These are phyloP conservation scores for Penicillium sp. DNA, from an alignment of 2,329 filamentous ascomycete species.

Conservation along the genomic window DNA sequence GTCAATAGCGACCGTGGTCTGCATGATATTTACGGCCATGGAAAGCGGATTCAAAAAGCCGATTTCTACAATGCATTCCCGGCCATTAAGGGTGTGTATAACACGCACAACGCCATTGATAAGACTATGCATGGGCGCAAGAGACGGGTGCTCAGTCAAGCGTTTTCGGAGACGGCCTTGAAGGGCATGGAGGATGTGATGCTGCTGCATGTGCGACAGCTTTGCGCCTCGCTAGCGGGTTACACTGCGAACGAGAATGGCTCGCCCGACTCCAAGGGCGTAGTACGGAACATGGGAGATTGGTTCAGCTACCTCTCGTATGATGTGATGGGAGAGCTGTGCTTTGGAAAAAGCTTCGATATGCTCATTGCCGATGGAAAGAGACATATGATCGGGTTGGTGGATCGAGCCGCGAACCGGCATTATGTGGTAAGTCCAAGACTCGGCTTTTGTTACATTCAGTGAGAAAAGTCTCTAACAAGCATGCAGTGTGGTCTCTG, in stretches of 20 bases:
- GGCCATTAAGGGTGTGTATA: slow-evolving; percentile 63
- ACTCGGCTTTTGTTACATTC: neutral
- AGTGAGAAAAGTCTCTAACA: neutral
- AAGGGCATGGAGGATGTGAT: slow-evolving; percentile 70
- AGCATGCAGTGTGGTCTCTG: slow-evolving; percentile 65
- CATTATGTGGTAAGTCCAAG: slow-evolving; percentile 63
- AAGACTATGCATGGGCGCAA: slow-evolving; percentile 70
- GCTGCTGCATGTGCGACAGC: slow-evolving; percentile 64
- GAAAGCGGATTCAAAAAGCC: slow-evolving; percentile 56
- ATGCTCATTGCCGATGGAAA: slow-evolving; percentile 47
- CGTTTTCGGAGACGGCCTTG: slow-evolving; percentile 67
- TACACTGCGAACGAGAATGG: slow-evolving; percentile 18
- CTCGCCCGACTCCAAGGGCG: slow-evolving; percentile 21
- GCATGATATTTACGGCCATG: slow-evolving; percentile 44
- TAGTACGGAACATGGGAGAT: slow-evolving; percentile 36
- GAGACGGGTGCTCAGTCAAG: slow-evolving; percentile 69
- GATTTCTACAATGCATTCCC: slow-evolving; percentile 74
- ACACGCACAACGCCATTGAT: slow-evolving; percentile 72
- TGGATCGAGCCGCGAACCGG: slow-evolving; percentile 67
- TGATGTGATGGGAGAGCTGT: slow-evolving; percentile 54
- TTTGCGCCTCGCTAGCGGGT: slow-evolving; percentile 50
- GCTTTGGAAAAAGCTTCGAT: slow-evolving; percentile 54
- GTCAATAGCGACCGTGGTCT: slow-evolving; percentile 70
- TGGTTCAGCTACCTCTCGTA: slow-evolving; percentile 50
- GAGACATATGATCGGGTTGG: slow-evolving; percentile 67